These are phyloP conservation scores for Sapria himalayana DNA, from an alignment of 345 rosid genomes.

Conservation along the genomic window DNA sequence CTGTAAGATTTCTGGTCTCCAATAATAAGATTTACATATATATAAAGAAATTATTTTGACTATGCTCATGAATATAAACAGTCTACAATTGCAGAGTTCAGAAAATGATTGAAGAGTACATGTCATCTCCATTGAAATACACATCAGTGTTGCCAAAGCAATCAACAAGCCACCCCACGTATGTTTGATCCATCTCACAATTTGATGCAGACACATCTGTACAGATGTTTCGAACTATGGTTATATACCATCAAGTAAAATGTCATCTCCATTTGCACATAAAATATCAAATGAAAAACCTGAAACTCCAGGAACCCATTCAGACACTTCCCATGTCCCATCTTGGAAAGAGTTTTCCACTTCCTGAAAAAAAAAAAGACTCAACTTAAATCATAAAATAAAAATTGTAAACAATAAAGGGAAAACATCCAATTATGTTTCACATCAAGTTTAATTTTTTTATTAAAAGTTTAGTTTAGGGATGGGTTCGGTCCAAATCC, in stretches of 20 bases:
- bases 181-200: conserved; percentile 36
- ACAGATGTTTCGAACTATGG: conserved; percentile 8
- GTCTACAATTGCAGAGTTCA: too few species aligned
- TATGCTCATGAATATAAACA: too few species aligned
- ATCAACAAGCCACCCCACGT: conserved; percentile 54
- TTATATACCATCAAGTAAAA: conserved; percentile 4
- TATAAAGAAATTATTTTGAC: too few species aligned
- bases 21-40: too few species aligned
- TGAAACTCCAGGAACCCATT: conserved; percentile 39
- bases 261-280: conserved; percentile 3
- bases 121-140: conserved; percentile 27
- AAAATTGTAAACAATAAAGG: conserved; percentile 10
- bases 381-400: too few species aligned
- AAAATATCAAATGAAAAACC: conserved; percentile 24
- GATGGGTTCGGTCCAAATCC: too few species aligned
- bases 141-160: conserved; percentile 50
- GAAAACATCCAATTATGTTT: too few species aligned
- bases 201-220: conserved; percentile 28
- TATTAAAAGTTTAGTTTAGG: too few species aligned
- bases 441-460: too few species aligned
- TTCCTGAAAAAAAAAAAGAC: conserved; percentile 35
- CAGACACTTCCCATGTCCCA: conserved; percentile 28
- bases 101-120: conserved; percentile 54
- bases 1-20: too few species aligned
- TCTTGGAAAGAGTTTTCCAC: conserved; percentile 36